Conservation (phyloP, 108 stramenopile genomes). For the Fistulifera pelliculosa region DNA sequence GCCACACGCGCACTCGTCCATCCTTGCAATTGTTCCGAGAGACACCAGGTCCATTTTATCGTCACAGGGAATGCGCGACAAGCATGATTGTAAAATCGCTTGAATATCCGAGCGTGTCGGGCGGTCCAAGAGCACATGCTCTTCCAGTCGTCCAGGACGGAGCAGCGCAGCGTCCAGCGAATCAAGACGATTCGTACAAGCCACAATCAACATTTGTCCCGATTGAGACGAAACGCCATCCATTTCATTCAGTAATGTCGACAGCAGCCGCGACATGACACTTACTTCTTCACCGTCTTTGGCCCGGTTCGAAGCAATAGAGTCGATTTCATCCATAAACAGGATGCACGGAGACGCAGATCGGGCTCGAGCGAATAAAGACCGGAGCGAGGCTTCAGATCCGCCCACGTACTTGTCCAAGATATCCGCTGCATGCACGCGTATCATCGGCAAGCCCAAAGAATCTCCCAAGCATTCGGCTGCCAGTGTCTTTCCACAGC, state of each 20-base stretch:
- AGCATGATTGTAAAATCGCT: conserved; percentile 39
- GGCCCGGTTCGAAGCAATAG: conserved; percentile 81
- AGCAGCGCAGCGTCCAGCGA: conserved; percentile 90
- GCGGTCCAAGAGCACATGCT: conserved; percentile 45
- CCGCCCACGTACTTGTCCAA: conserved; percentile 96
- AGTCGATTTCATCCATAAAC: conserved; percentile 98
- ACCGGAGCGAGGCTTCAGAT: conserved; percentile 86
- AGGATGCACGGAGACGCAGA: conserved; percentile 86
- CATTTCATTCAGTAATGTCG: conserved; percentile 96
- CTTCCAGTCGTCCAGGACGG: conserved; percentile 91
- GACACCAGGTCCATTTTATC: conserved; percentile 9
- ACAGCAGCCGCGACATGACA: conserved; percentile 61
- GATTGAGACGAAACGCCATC: conserved; percentile 82
- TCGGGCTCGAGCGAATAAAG: conserved; percentile 73
- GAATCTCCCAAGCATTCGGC: conserved; percentile 69
- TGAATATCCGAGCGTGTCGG: conserved; percentile 36
- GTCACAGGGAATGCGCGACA: conserved; percentile 17
- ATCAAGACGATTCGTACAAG: conserved; percentile 92
- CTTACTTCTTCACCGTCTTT: conserved; percentile 45
- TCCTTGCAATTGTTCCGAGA: neutral
- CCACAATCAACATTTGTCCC: conserved; percentile 77
- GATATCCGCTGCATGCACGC: conserved; percentile 80
- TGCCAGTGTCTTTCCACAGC: conserved; percentile 62
- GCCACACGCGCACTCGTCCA: too few species aligned
- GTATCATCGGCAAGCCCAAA: conserved; percentile 40